Evolutionary conservation across 2,329 filamentous ascomycete species (phyloP), one percentile per base, ranked within the genome.

Genomic region (Nannizzia gypsea): DNA sequence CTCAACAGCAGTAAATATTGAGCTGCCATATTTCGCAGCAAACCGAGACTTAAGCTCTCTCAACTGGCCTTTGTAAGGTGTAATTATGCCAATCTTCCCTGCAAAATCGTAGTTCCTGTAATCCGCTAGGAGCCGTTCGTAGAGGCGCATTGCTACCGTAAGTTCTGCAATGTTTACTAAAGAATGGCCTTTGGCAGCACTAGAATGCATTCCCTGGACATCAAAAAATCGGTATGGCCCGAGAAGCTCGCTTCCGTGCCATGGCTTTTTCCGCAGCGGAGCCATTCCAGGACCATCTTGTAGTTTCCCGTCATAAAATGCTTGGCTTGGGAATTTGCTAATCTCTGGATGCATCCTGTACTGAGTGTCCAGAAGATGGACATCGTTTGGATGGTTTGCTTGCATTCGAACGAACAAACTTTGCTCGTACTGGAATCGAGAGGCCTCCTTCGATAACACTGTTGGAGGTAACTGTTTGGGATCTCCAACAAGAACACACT

Each of bases 301-400:
- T 9, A 99, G 82, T 64, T 85, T 83, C 28, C 89, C 85, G 70
- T 97, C 90, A 75, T 99, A 99, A 75, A 99, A 99, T 57, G 91
- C 87, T 66, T 81, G 78, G 72, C 90, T 96, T 1, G 95, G 93
- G 72, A 96, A 99, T 58, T 79, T 73, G 72, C 90, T 96, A 71
- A 99, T 99, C 66, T 93, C 89, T 0, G 95, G 93, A 75, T 99
- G 93, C 95, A 99, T 99, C 74, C 93, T 93, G 72, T 99, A 99
- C 70, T 99, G 93, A 60, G 88, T 93, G 70, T 97, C 92, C n/a
- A 99, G 83, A 26, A 99, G 80, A 76, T 99, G 92, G 15, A 99
- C 85, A 64, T 95, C 87, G 34, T 88, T 79, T 0, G 90, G 89
- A 67, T 92, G 86, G 64, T 96, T 96, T 67, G 86, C 85, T 71